These are phyloP conservation scores for Aegilops umbellulata DNA, from an alignment of 176 grass and related monocot species.

Conservation along the genomic window DNA sequence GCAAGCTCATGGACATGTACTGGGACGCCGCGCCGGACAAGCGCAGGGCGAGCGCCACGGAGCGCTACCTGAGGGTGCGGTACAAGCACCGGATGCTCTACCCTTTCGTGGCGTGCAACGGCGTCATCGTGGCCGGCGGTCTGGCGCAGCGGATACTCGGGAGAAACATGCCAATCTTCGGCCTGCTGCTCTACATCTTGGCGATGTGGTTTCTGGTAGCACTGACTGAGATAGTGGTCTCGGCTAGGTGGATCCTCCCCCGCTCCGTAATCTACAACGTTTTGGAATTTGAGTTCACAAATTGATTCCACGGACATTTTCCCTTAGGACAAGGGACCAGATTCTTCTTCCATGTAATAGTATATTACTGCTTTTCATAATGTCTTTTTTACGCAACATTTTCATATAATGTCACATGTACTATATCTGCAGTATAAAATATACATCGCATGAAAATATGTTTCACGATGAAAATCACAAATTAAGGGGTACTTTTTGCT, in stretches of 20 bases:
- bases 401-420: too few species aligned
- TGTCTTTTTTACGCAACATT: too few species aligned
- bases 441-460: too few species aligned
- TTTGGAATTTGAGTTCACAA: not conserved
- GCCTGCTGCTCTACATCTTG: not conserved
- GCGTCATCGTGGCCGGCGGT: too few species aligned
- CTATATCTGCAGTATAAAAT: too few species aligned
- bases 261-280: not conserved
- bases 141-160: not conserved
- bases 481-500: too few species aligned
- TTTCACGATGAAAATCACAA: too few species aligned
- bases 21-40: not conserved
- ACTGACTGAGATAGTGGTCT: not conserved
- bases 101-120: not conserved
- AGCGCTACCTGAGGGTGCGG: not conserved
- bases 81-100: not conserved
- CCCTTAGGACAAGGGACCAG: too few species aligned
- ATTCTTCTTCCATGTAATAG: too few species aligned
- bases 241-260: not conserved
- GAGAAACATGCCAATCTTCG: not conserved
- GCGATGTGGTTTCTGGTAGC: not conserved
- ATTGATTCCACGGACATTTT: not conserved
- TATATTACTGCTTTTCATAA: too few species aligned
- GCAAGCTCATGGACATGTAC: not conserved
- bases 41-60: not conserved